These are phyloP conservation scores for Grigorovia yakushimaensis DNA, from an alignment of 805 yeast species.

Conservation along the genomic window DNA sequence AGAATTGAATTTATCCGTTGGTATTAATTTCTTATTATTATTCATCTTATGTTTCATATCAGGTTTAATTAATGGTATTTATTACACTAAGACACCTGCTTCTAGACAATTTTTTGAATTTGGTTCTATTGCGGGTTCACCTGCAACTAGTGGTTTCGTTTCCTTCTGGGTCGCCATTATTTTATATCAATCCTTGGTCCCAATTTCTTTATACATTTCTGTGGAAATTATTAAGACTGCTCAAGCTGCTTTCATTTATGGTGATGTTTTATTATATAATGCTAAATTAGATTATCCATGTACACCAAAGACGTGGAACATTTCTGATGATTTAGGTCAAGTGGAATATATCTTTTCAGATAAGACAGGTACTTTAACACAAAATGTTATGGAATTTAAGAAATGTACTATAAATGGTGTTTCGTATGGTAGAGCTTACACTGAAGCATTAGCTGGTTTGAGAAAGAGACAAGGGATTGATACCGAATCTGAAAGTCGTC, in stretches of 20 bases:
- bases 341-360: constrained; percentile 78
- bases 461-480: constrained; percentile 71
- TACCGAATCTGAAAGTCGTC: constrained; percentile 48
- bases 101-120: constrained; percentile 61
- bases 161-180: constrained; percentile 69
- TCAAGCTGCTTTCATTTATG: constrained; percentile 71
- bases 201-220: constrained; percentile 73
- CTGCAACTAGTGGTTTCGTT: constrained; percentile 60
- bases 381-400: constrained; percentile 78
- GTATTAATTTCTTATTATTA: constrained; percentile 53
- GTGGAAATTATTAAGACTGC: constrained; percentile 75
- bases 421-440: constrained; percentile 69
- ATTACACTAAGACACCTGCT: constrained; percentile 36
- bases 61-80: constrained; percentile 62
- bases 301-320: constrained; percentile 77
- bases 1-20: constrained; percentile 61
- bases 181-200: constrained; percentile 70
- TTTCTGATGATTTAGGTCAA: constrained; percentile 79
- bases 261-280: constrained; percentile 65
- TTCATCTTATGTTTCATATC: constrained; percentile 61
- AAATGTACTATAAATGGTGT: constrained; percentile 69
- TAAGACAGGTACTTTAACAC: constrained; percentile 78
- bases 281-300: constrained; percentile 66
- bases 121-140: constrained; percentile 56
- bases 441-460: constrained; percentile 74